phyloP scores from a whole-genome alignment of 768 basidiomycete genomes.

The Lentinula aciculospora region DNA sequence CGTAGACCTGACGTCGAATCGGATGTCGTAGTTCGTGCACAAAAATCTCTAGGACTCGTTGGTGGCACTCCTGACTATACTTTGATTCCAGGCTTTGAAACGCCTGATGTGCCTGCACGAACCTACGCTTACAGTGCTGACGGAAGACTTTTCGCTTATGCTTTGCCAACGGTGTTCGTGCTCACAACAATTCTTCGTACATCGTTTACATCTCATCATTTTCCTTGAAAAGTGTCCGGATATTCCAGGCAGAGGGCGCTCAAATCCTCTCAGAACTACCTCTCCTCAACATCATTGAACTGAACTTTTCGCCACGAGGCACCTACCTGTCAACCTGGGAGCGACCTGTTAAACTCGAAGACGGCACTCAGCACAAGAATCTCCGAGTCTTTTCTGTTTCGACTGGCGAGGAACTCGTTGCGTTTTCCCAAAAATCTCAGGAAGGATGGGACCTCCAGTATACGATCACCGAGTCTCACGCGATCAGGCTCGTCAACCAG shows the following conservation, averaged over 20 bases:
- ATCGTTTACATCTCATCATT: neutral
- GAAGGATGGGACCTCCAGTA: constrained; percentile 92
- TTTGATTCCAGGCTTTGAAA: constrained; percentile 54
- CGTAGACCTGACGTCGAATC: constrained; percentile 6
- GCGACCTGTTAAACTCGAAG: constrained; percentile 87
- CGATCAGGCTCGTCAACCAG: constrained; percentile 69
- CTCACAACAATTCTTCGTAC: constrained; percentile 13
- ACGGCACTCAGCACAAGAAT: constrained; percentile 90
- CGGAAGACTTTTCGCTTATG: constrained; percentile 84
- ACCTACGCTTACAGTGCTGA: constrained; percentile 81
- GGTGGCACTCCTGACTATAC: constrained; percentile 75
- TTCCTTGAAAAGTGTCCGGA: constrained; percentile 49
- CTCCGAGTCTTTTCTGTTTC: constrained; percentile 84
- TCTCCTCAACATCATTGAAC: constrained; percentile 71
- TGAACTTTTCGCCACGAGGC: constrained; percentile 90
- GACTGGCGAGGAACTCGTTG: constrained; percentile 80
- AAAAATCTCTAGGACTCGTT: constrained; percentile 88
- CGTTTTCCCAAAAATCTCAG: constrained; percentile 86
- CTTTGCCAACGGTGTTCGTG: constrained; percentile 67
- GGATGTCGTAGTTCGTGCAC: constrained; percentile 70
- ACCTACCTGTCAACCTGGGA: constrained; percentile 96
- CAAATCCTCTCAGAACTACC: constrained; percentile 71
- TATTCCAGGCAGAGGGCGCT: constrained; percentile 70
- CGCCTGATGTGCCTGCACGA: constrained; percentile 67
- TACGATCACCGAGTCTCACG: constrained; percentile 85